Evolutionary conservation across 352 stramenopile species (phyloP), one percentile per base, ranked within the genome.

Genomic region (Phytophthora idaei): DNA sequence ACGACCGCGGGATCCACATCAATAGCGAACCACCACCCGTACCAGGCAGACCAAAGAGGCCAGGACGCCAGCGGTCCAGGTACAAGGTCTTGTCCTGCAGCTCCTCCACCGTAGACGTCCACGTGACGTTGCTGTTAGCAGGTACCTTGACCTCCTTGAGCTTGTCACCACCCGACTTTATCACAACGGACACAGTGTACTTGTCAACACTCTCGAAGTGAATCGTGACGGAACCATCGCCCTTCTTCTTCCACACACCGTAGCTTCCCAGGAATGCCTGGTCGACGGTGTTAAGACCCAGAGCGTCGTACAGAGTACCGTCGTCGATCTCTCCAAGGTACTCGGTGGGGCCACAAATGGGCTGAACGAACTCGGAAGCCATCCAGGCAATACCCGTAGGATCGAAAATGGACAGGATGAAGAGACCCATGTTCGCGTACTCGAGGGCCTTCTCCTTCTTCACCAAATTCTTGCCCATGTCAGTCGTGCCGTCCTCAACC

Each of bases 281-380:
- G 31, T 80, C 60, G 2, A 85, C 32, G 0, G 69, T 77, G 8
- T 48, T 74, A 0, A 89, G 47, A 29, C 76, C 80, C 17, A 89
- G 51, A 17, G 80, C 78, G 7, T 80, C 57, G 28, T 78, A 68
- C 9, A 80, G 48, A 4, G 48, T 58, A 3, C 80, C 80, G 25
- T 83, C 76, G 27, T 89, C 80, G 32, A 89, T 81, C 48, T 86
- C 73, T 15, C 78, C 76, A 3, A 85, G 39, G 49, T 74, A 77
- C 9, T 71, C 61, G 4, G 70, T 83, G 0, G 80, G 80, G 2
- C 77, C 76, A 69, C 80, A 89, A 31, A 86, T 86, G 29, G 80
- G 74, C 67, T 89, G 76, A 3, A 87, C 67, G 31, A 80, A 89
- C 61, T 84, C 73, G 29, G 72, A 77, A 0, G 71, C 71, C 68